These are phyloP conservation scores for Rhododendron ferrugineum DNA, from an alignment of 148 eudicot species.

Conservation along the genomic window DNA sequence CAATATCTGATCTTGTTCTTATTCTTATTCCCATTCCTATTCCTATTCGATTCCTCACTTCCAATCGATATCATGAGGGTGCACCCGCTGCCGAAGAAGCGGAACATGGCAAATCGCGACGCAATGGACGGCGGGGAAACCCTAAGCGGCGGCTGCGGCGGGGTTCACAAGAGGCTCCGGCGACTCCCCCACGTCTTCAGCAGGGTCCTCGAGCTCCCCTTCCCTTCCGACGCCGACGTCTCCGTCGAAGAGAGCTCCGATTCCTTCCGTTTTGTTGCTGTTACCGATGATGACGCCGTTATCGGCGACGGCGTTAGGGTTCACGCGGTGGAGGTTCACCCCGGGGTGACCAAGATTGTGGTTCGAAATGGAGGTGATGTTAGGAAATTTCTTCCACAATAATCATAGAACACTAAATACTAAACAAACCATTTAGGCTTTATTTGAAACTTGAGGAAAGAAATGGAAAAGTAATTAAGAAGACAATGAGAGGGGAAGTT, in stretches of 20 bases:
- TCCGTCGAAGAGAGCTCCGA: conserved; percentile 39
- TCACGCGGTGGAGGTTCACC: conserved; percentile 47
- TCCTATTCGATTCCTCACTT: background rate
- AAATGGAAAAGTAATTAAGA: background rate
- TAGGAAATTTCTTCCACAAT: background rate
- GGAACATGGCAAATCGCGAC: conserved; percentile 13
- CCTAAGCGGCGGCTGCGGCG: background rate
- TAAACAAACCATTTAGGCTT: background rate
- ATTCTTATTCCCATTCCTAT: background rate
- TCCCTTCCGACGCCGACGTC: conserved; percentile 59
- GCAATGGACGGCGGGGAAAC: background rate
- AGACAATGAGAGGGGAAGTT: background rate
- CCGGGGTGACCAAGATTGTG: conserved; percentile 59
- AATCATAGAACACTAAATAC: background rate
- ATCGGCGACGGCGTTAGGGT: conserved; percentile 26
- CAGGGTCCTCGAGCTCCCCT: conserved; percentile 61
- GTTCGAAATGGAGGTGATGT: conserved; percentile 22
- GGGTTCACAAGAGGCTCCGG: conserved; percentile 36
- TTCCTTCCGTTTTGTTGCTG: conserved; percentile 35
- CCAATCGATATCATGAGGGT: conserved; percentile 2
- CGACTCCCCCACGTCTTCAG: conserved; percentile 65
- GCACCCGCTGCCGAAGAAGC: conserved; percentile 13
- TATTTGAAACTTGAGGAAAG: background rate
- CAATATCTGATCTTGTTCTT: background rate
- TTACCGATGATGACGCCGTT: background rate